phyloP scores from a whole-genome alignment of 768 basidiomycete species.

The Tylopilus felleus region DNA sequence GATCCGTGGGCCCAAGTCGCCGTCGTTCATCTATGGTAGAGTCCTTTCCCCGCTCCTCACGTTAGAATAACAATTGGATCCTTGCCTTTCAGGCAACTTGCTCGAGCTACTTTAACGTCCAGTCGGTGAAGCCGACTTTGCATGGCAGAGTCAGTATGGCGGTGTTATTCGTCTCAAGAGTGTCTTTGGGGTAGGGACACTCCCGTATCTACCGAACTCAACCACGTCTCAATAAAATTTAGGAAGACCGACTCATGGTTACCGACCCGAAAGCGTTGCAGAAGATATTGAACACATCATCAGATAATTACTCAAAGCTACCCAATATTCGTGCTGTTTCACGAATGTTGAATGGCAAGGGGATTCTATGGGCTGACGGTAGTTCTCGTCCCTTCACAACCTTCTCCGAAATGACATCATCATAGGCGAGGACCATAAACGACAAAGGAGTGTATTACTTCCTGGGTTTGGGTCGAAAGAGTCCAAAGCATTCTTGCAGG shows the following conservation, averaged over 20 bases:
- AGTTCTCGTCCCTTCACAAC: neutral
- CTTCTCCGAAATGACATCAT: slow-evolving; percentile 11
- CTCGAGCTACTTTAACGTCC: slow-evolving; percentile 23
- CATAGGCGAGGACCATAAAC: slow-evolving; percentile 42
- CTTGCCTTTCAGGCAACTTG: slow-evolving; percentile 21
- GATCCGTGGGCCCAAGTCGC: slow-evolving; percentile 16
- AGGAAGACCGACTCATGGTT: slow-evolving; percentile 46
- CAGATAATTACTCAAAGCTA: slow-evolving; percentile 40
- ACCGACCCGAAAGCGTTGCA: slow-evolving; percentile 45
- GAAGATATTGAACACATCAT: slow-evolving; percentile 38
- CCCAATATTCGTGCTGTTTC: slow-evolving; percentile 16
- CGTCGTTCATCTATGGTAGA: slow-evolving; percentile 16
- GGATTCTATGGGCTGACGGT: slow-evolving; percentile 42
- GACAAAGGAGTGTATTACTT: slow-evolving; percentile 51
- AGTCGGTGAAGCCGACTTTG: slow-evolving; percentile 28
- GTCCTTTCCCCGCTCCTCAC: neutral
- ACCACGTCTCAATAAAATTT: neutral
- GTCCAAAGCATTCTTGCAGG: slow-evolving; percentile 46
- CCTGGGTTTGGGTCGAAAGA: slow-evolving; percentile 53
- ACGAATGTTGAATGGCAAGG: slow-evolving; percentile 25
- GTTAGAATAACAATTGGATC: slow-evolving; percentile 9
- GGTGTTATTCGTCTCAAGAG: slow-evolving; percentile 22
- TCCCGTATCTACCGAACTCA: neutral
- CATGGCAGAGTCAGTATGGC: slow-evolving; percentile 31
- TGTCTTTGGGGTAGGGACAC: slow-evolving; percentile 19